Conservation (phyloP, 2,329 filamentous ascomycete genomes). For the Diaporthe ilicicola region DNA sequence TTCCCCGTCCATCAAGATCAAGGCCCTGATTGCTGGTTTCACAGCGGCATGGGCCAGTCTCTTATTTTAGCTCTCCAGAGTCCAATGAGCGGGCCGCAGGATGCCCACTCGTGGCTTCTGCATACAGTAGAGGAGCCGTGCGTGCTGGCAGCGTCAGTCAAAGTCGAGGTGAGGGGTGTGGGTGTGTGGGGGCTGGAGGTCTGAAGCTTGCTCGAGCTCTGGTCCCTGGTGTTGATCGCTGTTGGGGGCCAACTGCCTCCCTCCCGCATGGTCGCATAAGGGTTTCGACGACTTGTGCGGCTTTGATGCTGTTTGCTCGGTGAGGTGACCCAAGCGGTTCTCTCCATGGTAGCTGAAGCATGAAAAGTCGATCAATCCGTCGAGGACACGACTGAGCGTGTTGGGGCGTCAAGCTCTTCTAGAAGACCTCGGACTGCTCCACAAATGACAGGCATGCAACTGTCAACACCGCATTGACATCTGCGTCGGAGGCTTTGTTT, state of each 20-base stretch:
- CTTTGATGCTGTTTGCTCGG: neutral
- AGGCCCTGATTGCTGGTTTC: too few species aligned
- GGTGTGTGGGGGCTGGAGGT: neutral
- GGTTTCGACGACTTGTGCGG: neutral
- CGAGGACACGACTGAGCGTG: neutral
- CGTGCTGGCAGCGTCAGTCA: neutral
- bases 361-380: neutral
- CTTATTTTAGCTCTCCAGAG: neutral
- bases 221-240: neutral
- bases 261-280: neutral
- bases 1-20: neutral
- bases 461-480: neutral
- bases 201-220: slow-evolving; percentile 9
- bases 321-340: neutral
- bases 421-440: neutral
- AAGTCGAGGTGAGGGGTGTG: neutral
- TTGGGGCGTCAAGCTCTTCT: neutral
- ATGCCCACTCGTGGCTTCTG: neutral
- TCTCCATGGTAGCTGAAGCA: neutral
- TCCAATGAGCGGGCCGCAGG: neutral
- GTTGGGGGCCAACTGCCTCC: neutral
- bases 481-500: neutral
- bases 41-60: neutral
- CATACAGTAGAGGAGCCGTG: neutral
- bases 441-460: neutral